Conservation (phyloP, 2,329 filamentous ascomycete genomes). For the Catunica adiposa region DNA sequence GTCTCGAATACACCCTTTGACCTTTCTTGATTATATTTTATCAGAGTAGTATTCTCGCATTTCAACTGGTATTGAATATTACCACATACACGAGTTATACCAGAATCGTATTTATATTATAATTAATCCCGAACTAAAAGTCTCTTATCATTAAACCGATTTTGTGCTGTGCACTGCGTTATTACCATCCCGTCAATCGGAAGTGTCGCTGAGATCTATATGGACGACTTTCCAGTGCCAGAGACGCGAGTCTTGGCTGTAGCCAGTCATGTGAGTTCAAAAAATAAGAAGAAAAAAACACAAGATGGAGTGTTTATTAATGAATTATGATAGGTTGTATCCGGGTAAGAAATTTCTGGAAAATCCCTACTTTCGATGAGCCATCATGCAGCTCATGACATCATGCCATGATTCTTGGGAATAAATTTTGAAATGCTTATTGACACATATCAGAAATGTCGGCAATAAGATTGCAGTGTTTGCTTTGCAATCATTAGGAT, state of each 20-base stretch:
- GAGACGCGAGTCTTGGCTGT: slow-evolving; percentile 63
- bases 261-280: slow-evolving; percentile 75
- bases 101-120: no score
- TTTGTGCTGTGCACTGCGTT: not conserved
- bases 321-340: slow-evolving; percentile 24
- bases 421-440: not conserved
- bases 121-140: no score
- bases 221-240: slow-evolving; percentile 24
- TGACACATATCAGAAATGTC: slow-evolving; percentile 46
- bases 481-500: slow-evolving; percentile 82
- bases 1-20: no score
- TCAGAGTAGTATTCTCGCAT: no score
- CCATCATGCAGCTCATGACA: not conserved
- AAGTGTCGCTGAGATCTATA: not conserved
- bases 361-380: not conserved
- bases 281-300: not conserved
- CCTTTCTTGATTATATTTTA: no score
- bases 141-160: no score
- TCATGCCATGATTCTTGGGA: not conserved
- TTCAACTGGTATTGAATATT: no score
- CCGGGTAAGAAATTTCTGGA: slow-evolving; percentile 21
- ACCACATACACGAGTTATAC: no score
- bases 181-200: not conserved
- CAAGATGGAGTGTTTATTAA: not conserved
- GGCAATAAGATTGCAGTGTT: slow-evolving; percentile 96